These are phyloP conservation scores for Papiliotrema laurentii DNA, from an alignment of 1,284 basidiomycete genomes.

Conservation along the genomic window DNA sequence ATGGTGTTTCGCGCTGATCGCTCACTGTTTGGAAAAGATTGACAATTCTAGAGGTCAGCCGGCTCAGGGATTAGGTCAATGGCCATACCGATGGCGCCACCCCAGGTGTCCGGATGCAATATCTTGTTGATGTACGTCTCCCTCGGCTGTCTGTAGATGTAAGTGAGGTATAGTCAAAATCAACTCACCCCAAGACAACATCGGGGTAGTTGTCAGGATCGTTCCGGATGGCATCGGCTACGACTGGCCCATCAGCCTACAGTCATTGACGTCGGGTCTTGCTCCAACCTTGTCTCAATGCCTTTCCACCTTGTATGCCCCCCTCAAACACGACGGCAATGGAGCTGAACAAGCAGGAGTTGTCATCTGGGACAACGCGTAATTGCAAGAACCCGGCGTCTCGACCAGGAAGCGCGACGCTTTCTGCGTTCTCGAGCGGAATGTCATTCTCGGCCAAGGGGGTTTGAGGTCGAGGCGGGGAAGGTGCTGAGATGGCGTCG, in stretches of 20 bases:
- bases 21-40: constrained; percentile 66
- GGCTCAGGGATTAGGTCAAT: not conserved
- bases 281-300: constrained; percentile 39
- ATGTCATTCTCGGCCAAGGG: constrained; percentile 13
- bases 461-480: constrained; percentile 13
- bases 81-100: constrained; percentile 70
- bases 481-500: constrained; percentile 28
- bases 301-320: constrained; percentile 56
- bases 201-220: constrained; percentile 72
- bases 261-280: not conserved
- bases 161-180: not conserved
- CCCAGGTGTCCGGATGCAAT: constrained; percentile 74
- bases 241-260: constrained; percentile 53
- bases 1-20: not conserved
- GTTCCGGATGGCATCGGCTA: constrained; percentile 68
- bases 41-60: constrained; percentile 56
- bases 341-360: constrained; percentile 85
- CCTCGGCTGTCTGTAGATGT: constrained; percentile 57
- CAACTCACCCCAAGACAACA: constrained; percentile 70
- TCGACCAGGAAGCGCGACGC: constrained; percentile 44
- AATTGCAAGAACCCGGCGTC: constrained; percentile 47
- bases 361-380: constrained; percentile 87
- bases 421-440: constrained; percentile 20
- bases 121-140: constrained; percentile 76
- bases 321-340: constrained; percentile 79